These are phyloP conservation scores for Juncus inflexus DNA, from an alignment of 176 grass and related monocot species.

Conservation along the genomic window DNA sequence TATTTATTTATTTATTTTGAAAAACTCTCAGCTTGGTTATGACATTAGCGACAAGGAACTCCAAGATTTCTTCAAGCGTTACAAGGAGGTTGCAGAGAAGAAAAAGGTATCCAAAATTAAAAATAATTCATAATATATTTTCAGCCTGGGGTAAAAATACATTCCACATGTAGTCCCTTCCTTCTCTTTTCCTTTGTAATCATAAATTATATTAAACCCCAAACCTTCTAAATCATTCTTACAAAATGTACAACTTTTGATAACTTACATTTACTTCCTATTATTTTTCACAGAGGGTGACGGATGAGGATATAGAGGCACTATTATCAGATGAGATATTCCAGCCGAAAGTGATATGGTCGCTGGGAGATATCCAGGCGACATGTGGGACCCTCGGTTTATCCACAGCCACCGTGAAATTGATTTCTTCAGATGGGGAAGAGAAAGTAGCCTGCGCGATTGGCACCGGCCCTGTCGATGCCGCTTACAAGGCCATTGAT, in stretches of 20 bases:
- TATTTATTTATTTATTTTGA: slow-evolving; percentile 21
- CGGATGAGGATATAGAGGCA: slow-evolving; percentile 92
- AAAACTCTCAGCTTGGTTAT: slow-evolving; percentile 66
- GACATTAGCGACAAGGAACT: slow-evolving; percentile 82
- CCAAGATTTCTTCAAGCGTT: slow-evolving; percentile 92
- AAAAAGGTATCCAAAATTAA: slow-evolving; percentile 56
- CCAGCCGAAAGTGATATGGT: slow-evolving; percentile 88
- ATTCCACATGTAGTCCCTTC: too few relatives aligned
- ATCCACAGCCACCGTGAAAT: slow-evolving; percentile 88
- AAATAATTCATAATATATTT: background rate
- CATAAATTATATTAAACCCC: too few relatives aligned
- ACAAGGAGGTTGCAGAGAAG: slow-evolving; percentile 98
- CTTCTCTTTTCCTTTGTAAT: background rate
- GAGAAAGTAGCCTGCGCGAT: slow-evolving; percentile 74
- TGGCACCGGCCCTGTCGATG: slow-evolving; percentile 90
- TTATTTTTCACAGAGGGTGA: slow-evolving; percentile 50
- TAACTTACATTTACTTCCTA: background rate
- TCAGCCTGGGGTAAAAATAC: too few relatives aligned
- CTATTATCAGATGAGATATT: slow-evolving; percentile 94
- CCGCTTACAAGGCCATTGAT: slow-evolving; percentile 95
- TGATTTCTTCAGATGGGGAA: slow-evolving; percentile 59
- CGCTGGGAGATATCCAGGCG: slow-evolving; percentile 83
- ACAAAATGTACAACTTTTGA: too few relatives aligned
- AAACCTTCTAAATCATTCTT: too few relatives aligned
- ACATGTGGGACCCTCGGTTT: slow-evolving; percentile 92